Conservation (phyloP, 176 grass and related monocot genomes). For the Paspalum vaginatum region DNA sequence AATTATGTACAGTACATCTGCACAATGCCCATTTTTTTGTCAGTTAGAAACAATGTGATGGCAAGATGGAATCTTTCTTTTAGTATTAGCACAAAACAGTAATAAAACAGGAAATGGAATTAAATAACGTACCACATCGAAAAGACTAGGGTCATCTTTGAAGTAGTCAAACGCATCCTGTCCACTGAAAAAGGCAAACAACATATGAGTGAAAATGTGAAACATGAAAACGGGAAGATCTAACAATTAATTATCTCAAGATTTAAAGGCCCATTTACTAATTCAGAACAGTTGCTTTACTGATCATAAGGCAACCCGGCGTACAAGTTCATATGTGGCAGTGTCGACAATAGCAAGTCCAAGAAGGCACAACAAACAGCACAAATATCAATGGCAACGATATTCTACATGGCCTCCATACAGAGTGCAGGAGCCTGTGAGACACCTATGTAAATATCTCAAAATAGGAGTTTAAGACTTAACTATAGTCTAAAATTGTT, state of each 20-base stretch:
- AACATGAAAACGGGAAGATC: constrained; percentile 3
- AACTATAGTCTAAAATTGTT: constrained; percentile 3
- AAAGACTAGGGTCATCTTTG: constrained; percentile 74
- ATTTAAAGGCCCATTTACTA: background rate
- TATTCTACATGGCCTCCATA: background rate
- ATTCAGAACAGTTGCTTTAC: background rate
- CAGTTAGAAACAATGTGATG: constrained; percentile 3
- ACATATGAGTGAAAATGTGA: constrained; percentile 20
- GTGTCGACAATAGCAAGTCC: background rate
- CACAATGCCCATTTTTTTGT: background rate
- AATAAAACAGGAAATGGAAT: background rate
- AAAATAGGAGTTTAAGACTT: constrained; percentile 13
- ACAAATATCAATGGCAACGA: background rate
- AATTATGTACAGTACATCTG: constrained; percentile 7
- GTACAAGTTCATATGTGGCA: background rate
- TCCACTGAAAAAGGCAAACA: constrained; percentile 56
- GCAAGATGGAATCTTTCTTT: background rate
- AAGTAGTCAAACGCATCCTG: constrained; percentile 90
- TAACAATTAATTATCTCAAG: background rate
- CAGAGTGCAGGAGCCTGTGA: background rate
- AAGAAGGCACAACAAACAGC: background rate
- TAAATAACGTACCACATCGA: constrained; percentile 69
- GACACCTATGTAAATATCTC: background rate
- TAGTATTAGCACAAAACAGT: background rate
- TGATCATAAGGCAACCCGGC: constrained; percentile 7